Evolutionary conservation across 2,329 filamentous ascomycete genomes (phyloP), one percentile per base, ranked within the genome.

Genomic region (Neurospora crassa): DNA sequence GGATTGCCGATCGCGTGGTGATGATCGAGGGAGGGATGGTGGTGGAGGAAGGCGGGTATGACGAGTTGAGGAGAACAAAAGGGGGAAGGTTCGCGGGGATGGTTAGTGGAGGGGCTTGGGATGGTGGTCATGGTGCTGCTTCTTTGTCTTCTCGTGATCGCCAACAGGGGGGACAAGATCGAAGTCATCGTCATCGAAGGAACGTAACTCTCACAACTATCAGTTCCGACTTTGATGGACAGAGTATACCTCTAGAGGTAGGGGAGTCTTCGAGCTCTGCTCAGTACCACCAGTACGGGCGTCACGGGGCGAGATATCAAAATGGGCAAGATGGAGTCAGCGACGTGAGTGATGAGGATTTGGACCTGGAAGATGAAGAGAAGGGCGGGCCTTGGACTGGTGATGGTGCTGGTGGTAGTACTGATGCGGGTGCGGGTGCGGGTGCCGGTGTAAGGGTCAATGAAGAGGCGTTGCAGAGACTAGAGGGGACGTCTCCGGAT

Each of bases 1-100:
- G 86, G 71, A 87, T 92, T 72, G 92, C 91, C 0, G 90, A 93
- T 78, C 84, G 87, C 67, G 83, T 97, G 8, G 83, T 95, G 0
- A 88, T 97, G 73, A 75, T 96, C 40, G 87, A 92, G n/a, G 87
- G 89, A 0, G 85, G 87, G 2, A 83, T 87, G 1, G 87, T 92
- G 7, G 91, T 89, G 2, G 88, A 95, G 78, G 81, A 85, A 70
- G 94, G 94, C 0, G 76, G 79, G 0, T 97, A 90, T 79, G 81
- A 85, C 1, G 87, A 88, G 71, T 79, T 97, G 75, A 76, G 87
- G 67, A 76, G 2, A 1, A 18, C 73, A 20, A 78, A 69, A 20
- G 79, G 77, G 3, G 84, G 84, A 0, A 81, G 81, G 45, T 87
- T 89, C 78, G 78, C 85, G 20, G 81, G 82, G 74, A 78, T 89